These are phyloP conservation scores for Blastobotrys terrestris DNA, from an alignment of 805 yeast genomes.

Conservation along the genomic window DNA sequence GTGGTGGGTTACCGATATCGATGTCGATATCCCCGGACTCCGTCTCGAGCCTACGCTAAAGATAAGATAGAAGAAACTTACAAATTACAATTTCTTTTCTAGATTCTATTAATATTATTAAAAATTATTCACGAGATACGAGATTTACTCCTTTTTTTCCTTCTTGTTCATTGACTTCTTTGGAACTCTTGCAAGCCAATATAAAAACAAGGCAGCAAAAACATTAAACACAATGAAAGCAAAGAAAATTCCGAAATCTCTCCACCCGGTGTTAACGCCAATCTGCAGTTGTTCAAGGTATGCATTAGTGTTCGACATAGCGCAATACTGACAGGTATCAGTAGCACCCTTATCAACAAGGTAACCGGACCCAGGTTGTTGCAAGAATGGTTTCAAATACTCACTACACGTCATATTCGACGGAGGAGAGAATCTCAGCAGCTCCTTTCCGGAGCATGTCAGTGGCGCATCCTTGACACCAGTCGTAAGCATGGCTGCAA, in stretches of 20 bases:
- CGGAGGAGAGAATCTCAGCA: conserved; percentile 45
- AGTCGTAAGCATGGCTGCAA: conserved; percentile 47
- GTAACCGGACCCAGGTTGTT: conserved; percentile 40
- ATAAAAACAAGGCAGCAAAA: conserved; percentile 40
- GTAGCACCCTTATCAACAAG: conserved; percentile 40
- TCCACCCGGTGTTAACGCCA: conserved; percentile 40
- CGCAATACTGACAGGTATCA: conserved; percentile 55
- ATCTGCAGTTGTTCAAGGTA: conserved; percentile 41
- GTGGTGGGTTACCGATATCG: background rate
- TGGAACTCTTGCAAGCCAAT: conserved; percentile 73
- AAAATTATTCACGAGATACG: conserved; percentile 1
- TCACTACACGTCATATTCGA: conserved; percentile 51
- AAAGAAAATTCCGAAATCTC: conserved; percentile 52
- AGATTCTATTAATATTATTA: too few species aligned
- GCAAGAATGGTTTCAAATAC: conserved; percentile 39
- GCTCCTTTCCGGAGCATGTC: conserved; percentile 44
- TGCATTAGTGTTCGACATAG: conserved; percentile 48
- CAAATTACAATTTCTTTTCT: background rate
- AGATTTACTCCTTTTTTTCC: conserved; percentile 9
- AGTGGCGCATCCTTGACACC: conserved; percentile 41
- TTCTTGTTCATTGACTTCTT: conserved; percentile 33
- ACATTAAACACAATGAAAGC: conserved; percentile 44
- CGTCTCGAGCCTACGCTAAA: background rate
- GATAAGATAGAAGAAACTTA: background rate
- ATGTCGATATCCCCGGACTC: background rate